Percentiles rank a stretch among this genome's conserved stretches.
phyloP scores from a whole-genome alignment of 495 filamentous ascomycete genomes.

The Trichoderma orchidacearum region DNA sequence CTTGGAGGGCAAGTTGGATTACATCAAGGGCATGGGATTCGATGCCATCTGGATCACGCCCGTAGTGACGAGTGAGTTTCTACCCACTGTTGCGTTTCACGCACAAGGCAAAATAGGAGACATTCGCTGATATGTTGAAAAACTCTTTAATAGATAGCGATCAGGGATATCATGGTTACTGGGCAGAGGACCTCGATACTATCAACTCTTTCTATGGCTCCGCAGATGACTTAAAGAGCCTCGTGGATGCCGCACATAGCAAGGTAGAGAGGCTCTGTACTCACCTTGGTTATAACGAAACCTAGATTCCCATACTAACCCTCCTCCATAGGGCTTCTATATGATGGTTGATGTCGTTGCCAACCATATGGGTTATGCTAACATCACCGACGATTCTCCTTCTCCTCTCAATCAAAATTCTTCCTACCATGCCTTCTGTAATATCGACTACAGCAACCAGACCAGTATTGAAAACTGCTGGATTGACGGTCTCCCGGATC shows the following conservation, averaged over 20 bases:
- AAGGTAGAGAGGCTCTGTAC: slow-evolving; percentile 41
- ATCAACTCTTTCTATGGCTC: slow-evolving; percentile 57
- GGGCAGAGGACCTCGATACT: slow-evolving; percentile 53
- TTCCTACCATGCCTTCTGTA: slow-evolving; percentile 57
- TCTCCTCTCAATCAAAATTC: slow-evolving; percentile 13
- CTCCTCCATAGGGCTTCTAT: slow-evolving; percentile 23
- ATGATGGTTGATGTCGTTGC: slow-evolving; percentile 71
- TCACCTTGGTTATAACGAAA: too few relatives aligned
- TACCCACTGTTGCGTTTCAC: too few relatives aligned
- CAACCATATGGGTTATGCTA: slow-evolving; percentile 61
- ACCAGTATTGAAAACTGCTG: slow-evolving; percentile 42
- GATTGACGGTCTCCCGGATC: slow-evolving; percentile 52
- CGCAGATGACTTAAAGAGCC: slow-evolving; percentile 45
- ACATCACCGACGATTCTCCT: slow-evolving; percentile 48
- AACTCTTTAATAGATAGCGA: not conserved
- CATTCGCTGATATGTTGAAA: too few relatives aligned
- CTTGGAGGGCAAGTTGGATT: slow-evolving; percentile 53
- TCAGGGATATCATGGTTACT: slow-evolving; percentile 60
- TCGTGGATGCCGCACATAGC: slow-evolving; percentile 41
- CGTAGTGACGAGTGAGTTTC: slow-evolving; percentile 43
- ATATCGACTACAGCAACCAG: slow-evolving; percentile 51
- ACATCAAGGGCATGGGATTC: slow-evolving; percentile 70
- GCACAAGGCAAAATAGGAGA: too few relatives aligned
- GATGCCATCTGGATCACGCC: slow-evolving; percentile 78
- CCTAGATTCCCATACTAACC: too few relatives aligned